A percentile compares a stretch with the other conserved stretches of the same genome.
Evolutionary conservation across 306 rosid species (phyloP).

Genomic region (Quercus robur): DNA sequence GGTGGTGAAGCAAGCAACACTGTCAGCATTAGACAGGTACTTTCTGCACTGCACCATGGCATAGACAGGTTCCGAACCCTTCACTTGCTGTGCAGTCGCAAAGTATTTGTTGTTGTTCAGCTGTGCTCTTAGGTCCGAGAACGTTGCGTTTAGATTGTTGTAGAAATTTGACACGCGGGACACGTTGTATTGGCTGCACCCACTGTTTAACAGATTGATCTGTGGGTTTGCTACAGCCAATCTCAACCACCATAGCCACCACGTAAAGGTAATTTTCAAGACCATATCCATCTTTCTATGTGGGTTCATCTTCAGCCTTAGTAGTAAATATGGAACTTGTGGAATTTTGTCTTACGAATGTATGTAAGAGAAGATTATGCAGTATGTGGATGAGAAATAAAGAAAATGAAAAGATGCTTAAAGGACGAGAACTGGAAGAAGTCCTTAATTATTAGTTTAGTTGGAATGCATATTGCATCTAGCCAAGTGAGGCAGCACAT

Average conservation of each 20-base stretch:
- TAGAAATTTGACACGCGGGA: conserved; percentile 39
- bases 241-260: conserved; percentile 14
- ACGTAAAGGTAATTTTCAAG: background rate
- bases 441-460: no score
- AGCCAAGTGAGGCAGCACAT: no score
- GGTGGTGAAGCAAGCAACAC: conserved; percentile 37
- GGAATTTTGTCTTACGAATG: background rate
- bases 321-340: background rate
- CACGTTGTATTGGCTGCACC: conserved; percentile 68
- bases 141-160: conserved; percentile 47
- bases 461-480: no score
- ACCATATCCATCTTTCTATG: background rate
- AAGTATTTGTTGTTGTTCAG: conserved; percentile 32
- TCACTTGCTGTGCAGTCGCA: conserved; percentile 37
- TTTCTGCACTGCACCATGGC: conserved; percentile 60
- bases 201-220: conserved; percentile 39
- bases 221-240: conserved; percentile 40
- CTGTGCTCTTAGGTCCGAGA: conserved; percentile 23
- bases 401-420: no score
- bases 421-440: no score
- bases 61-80: conserved; percentile 40
- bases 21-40: conserved; percentile 48
- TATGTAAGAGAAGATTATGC: background rate
- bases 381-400: background rate
- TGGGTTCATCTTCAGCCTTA: background rate